Evolutionary conservation across 2,329 filamentous ascomycete species (phyloP).

Genomic region (Phaeosphaeriaceae sp.): DNA sequence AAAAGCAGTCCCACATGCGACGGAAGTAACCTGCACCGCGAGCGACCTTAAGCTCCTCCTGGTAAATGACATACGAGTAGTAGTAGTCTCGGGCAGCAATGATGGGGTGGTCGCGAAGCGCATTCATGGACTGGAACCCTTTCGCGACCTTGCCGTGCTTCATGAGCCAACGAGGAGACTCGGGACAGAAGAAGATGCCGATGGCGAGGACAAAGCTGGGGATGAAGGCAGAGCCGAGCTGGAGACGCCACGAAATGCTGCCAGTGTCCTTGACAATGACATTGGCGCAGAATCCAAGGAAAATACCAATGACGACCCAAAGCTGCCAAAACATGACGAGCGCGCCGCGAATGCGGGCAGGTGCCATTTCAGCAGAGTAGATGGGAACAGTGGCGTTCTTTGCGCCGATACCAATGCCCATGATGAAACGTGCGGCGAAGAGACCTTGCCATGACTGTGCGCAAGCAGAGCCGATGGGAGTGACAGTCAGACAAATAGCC

Average conservation of each 20-base stretch:
- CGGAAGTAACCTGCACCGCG: slow-evolving; percentile 45
- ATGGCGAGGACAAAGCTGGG: slow-evolving; percentile 38
- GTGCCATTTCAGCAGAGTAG: slow-evolving; percentile 45
- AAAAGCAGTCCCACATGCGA: slow-evolving; percentile 58
- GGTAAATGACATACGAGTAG: slow-evolving; percentile 45
- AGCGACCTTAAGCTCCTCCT: slow-evolving; percentile 43
- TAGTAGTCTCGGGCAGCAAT: slow-evolving; percentile 48
- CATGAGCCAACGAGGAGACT: slow-evolving; percentile 44
- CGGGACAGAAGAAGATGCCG: slow-evolving; percentile 41
- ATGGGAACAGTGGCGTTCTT: slow-evolving; percentile 45
- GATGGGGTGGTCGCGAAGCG: slow-evolving; percentile 48
- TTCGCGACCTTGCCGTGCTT: slow-evolving; percentile 44
- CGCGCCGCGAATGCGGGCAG: slow-evolving; percentile 43
- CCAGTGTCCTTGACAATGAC: slow-evolving; percentile 42
- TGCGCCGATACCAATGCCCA: slow-evolving; percentile 45
- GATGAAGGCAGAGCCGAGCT: slow-evolving; percentile 35
- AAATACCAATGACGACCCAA: slow-evolving; percentile 48
- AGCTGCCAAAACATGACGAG: slow-evolving; percentile 52
- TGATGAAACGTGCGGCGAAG: slow-evolving; percentile 45
- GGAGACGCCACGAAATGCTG: slow-evolving; percentile 40
- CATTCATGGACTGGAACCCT: slow-evolving; percentile 58
- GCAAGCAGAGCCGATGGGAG: slow-evolving; percentile 47
- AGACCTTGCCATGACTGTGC: slow-evolving; percentile 47
- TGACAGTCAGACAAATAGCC: slow-evolving; percentile 43
- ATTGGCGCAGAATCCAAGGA: slow-evolving; percentile 43